A percentile compares a stretch with the other conserved stretches of the same genome.
Evolutionary conservation across 1,284 basidiomycete species (phyloP).

Genomic region (Cutaneotrichosporon mucoides): DNA sequence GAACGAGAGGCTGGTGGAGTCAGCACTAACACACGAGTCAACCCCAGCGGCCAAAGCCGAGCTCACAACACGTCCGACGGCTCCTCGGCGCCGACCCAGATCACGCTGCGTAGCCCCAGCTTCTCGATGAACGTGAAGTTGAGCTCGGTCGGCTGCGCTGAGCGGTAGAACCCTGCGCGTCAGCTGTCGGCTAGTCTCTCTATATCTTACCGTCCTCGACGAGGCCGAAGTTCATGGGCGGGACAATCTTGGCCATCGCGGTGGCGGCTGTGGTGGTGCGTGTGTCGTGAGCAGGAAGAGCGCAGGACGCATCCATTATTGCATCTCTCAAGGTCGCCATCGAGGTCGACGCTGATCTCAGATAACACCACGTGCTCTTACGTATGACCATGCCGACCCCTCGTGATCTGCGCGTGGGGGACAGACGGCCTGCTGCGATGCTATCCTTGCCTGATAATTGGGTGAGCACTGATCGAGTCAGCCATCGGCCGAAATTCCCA

Average conservation of each 20-base stretch:
- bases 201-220: slow-evolving; percentile 51
- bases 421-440: too few relatives aligned
- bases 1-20: slow-evolving; percentile 39
- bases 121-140: slow-evolving; percentile 56
- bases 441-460: too few relatives aligned
- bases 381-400: too few relatives aligned
- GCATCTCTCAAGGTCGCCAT: neutral
- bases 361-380: too few relatives aligned
- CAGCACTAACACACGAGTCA: neutral
- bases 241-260: slow-evolving; percentile 49
- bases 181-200: neutral
- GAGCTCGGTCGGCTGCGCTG: slow-evolving; percentile 54
- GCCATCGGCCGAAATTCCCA: too few relatives aligned
- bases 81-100: slow-evolving; percentile 56
- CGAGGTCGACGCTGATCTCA: neutral
- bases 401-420: too few relatives aligned
- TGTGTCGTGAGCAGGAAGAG: too few relatives aligned
- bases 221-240: slow-evolving; percentile 54
- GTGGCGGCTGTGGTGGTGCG: neutral
- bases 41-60: too few relatives aligned
- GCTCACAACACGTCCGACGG: slow-evolving; percentile 53
- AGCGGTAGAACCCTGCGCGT: slow-evolving; percentile 51
- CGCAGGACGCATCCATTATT: too few relatives aligned
- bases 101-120: slow-evolving; percentile 51
- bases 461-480: too few relatives aligned